Percentiles rank a stretch among this genome's conserved stretches.
phyloP scores from a whole-genome alignment of 192 early-diverging fungal genomes.

The Coemansia sp. region DNA sequence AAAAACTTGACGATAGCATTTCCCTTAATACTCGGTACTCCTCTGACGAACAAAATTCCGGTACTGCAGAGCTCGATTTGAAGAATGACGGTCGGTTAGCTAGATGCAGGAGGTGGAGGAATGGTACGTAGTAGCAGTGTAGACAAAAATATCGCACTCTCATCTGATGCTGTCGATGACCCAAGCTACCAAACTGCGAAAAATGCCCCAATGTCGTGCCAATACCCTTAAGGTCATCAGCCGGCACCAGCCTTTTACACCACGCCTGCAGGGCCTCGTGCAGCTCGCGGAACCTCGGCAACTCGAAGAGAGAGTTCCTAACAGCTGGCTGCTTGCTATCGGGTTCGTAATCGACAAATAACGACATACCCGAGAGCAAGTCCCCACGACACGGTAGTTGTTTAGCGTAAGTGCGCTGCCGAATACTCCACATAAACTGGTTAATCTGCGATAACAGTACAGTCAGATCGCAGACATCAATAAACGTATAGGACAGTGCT shows the following conservation, averaged over 20 bases:
- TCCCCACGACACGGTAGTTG: slow-evolving; percentile 1
- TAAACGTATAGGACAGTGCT: slow-evolving; percentile 47
- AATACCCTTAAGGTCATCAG: slow-evolving; percentile 23
- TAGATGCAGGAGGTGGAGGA: slow-evolving; percentile 34
- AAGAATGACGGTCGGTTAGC: slow-evolving; percentile 51
- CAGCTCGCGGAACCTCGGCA: slow-evolving; percentile 26
- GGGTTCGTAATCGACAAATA: slow-evolving; percentile 9
- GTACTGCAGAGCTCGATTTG: not conserved
- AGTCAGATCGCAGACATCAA: slow-evolving; percentile 39
- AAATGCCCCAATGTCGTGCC: slow-evolving; percentile 15
- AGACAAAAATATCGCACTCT: slow-evolving; percentile 47
- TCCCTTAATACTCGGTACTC: slow-evolving; percentile 40
- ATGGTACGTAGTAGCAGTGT: slow-evolving; percentile 38
- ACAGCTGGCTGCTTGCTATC: slow-evolving; percentile 9
- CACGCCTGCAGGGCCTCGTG: slow-evolving; percentile 27
- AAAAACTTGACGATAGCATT: slow-evolving; percentile 30
- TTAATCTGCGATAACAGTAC: slow-evolving; percentile 35
- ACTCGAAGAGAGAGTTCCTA: slow-evolving; percentile 25
- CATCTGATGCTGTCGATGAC: slow-evolving; percentile 42
- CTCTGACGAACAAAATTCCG: slow-evolving; percentile 7
- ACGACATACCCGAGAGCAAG: slow-evolving; percentile 16
- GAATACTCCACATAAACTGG: slow-evolving; percentile 46
- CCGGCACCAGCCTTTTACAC: slow-evolving; percentile 26
- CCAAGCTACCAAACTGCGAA: slow-evolving; percentile 22
- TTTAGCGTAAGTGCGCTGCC: slow-evolving; percentile 5